These are phyloP conservation scores for Rubroboletus pulcherrimus DNA, from an alignment of 768 basidiomycete species.

Conservation along the genomic window DNA sequence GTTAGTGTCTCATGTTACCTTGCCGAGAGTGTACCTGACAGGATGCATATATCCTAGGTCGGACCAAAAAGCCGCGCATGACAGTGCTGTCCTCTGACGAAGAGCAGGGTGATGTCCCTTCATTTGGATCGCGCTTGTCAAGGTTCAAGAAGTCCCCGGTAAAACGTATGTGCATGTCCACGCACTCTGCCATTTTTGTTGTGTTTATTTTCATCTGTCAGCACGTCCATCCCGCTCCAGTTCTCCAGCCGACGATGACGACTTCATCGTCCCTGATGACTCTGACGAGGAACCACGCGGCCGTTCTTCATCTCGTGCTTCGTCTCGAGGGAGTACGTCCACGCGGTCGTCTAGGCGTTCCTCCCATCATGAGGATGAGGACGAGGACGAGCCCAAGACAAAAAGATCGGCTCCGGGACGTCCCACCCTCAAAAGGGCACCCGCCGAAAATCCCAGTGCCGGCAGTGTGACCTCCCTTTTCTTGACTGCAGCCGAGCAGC, in stretches of 20 bases:
- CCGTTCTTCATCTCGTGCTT: constrained; percentile 50
- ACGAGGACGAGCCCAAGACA: constrained; percentile 29
- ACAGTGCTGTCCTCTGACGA: constrained; percentile 49
- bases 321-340: constrained; percentile 39
- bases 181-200: background rate
- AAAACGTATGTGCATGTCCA: constrained; percentile 41
- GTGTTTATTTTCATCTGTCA: constrained; percentile 22
- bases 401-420: constrained; percentile 37
- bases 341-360: constrained; percentile 32
- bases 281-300: constrained; percentile 52
- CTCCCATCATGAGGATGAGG: constrained; percentile 33
- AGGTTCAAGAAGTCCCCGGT: constrained; percentile 62
- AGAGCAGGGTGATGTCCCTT: constrained; percentile 37
- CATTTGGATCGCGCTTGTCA: constrained; percentile 58
- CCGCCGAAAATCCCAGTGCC: constrained; percentile 26
- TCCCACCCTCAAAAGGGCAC: constrained; percentile 30
- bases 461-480: constrained; percentile 43
- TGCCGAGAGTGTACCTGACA: constrained; percentile 1
- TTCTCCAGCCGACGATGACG: constrained; percentile 58
- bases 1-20: constrained; percentile 9
- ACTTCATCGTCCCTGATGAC: constrained; percentile 69
- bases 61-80: constrained; percentile 60
- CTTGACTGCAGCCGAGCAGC: constrained; percentile 80
- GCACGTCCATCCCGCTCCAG: constrained; percentile 38
- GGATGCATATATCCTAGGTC: constrained; percentile 31